Conservation (phyloP, 345 rosid species). For the Litchi chinensis region DNA sequence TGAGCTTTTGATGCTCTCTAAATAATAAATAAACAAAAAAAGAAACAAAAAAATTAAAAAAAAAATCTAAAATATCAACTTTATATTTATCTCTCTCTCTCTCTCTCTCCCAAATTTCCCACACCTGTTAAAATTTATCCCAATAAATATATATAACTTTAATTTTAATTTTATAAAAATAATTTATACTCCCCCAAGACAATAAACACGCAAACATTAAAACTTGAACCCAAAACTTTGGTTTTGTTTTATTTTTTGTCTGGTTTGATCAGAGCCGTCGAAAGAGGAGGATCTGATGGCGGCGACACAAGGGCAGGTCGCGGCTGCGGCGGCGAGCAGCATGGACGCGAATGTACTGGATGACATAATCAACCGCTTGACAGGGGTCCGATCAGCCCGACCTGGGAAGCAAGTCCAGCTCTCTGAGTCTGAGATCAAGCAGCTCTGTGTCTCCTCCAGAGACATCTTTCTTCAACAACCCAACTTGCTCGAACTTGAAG, state of each 20-base stretch:
- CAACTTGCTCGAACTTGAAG: conserved; percentile 90
- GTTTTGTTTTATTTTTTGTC: background rate
- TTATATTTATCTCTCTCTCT: too few relatives aligned
- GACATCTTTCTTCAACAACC: conserved; percentile 88
- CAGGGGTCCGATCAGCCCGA: conserved; percentile 82
- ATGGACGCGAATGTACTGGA: conserved; percentile 71
- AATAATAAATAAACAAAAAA: too few relatives aligned
- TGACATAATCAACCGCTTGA: conserved; percentile 79
- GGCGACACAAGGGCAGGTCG: conserved; percentile 52
- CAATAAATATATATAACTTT: too few relatives aligned
- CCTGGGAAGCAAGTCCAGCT: conserved; percentile 96
- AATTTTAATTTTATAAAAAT: background rate
- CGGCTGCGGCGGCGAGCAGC: conserved; percentile 29
- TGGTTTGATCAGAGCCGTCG: conserved; percentile 20
- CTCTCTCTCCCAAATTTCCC: background rate
- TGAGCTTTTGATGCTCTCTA: too few relatives aligned
- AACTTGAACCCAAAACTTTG: background rate
- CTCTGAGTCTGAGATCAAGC: conserved; percentile 89
- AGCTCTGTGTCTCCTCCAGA: conserved; percentile 71
- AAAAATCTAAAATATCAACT: too few relatives aligned
- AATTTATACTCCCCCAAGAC: background rate
- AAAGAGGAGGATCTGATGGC: conserved; percentile 44
- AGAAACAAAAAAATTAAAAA: too few relatives aligned
- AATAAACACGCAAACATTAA: background rate
- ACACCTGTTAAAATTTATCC: too few relatives aligned